Evolutionary conservation across 2,329 filamentous ascomycete genomes (phyloP).

Genomic region (Fusarium veterinarium): DNA sequence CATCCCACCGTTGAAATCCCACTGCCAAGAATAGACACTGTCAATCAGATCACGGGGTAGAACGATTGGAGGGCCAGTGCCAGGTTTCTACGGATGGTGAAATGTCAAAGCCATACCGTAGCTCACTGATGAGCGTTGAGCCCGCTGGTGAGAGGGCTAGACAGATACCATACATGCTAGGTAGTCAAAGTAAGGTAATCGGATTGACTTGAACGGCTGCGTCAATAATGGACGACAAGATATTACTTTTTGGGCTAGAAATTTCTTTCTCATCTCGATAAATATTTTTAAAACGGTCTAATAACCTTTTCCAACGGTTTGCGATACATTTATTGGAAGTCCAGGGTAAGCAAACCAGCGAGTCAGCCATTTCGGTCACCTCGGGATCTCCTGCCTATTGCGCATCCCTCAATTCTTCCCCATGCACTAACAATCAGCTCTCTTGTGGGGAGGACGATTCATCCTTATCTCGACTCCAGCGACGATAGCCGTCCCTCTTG

Average conservation of each 20-base stretch:
- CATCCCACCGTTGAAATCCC: neutral
- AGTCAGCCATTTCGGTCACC: neutral
- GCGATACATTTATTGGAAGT: too few species aligned
- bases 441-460: neutral
- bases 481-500: slow-evolving; percentile 16
- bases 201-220: neutral
- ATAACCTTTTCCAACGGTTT: neutral
- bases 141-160: neutral
- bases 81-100: neutral
- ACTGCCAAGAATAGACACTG: neutral
- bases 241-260: neutral
- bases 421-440: neutral
- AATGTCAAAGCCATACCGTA: neutral
- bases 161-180: rapidly evolving
- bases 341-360: neutral
- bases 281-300: rapidly evolving
- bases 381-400: slow-evolving; percentile 30
- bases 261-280: rapidly evolving
- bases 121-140: neutral
- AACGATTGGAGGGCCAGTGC: neutral
- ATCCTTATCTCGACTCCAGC: slow-evolving; percentile 22
- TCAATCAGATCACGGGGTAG: neutral
- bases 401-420: neutral
- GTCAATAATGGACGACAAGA: rapidly evolving
- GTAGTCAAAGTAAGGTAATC: neutral